Evolutionary conservation across 208 protist genomes (phyloP).

Genomic region (Histomonas meleagridis): DNA sequence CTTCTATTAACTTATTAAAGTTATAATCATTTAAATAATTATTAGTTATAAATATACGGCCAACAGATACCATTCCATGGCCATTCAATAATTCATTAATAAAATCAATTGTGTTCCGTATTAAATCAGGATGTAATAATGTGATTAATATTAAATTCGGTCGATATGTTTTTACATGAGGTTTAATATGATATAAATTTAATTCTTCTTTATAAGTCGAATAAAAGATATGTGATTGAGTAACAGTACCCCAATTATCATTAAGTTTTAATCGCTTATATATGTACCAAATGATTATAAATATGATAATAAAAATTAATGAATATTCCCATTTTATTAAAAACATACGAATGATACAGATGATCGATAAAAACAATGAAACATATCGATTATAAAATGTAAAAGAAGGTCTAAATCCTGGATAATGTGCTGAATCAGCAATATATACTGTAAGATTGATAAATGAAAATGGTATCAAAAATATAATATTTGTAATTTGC

Average conservation of each 20-base stretch:
- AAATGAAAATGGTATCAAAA: neutral
- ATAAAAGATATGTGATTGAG: neutral
- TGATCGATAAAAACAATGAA: neutral
- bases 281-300: neutral
- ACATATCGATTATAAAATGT: neutral
- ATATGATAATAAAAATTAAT: neutral
- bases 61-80: neutral
- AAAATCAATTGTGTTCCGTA: neutral
- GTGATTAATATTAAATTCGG: neutral
- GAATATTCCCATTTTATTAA: neutral
- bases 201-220: constrained; percentile 12
- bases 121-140: neutral
- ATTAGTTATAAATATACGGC: neutral
- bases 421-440: neutral
- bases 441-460: neutral
- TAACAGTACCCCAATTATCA: neutral
- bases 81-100: neutral
- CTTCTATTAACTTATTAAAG: neutral
- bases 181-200: neutral
- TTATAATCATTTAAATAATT: neutral
- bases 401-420: constrained; percentile 17
- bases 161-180: neutral
- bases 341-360: neutral
- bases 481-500: neutral
- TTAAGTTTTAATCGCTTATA: neutral